phyloP scores from a whole-genome alignment of 306 rosid genomes.

The Erythrophleum fordii region DNA sequence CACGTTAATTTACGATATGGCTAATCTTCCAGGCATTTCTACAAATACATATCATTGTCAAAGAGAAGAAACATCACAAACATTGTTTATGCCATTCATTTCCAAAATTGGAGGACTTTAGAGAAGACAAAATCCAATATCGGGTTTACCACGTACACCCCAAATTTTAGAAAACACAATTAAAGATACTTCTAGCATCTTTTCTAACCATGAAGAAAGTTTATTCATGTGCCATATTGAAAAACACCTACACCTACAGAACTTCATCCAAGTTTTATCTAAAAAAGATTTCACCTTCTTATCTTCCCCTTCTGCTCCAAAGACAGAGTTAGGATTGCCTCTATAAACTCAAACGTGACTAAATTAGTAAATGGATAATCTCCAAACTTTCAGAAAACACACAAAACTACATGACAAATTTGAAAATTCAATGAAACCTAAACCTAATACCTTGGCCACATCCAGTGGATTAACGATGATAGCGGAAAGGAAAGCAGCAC shows the following conservation, averaged over 20 bases:
- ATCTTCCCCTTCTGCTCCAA: not conserved
- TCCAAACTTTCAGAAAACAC: not conserved
- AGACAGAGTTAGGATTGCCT: not conserved
- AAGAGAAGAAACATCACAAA: not conserved
- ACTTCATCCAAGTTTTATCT: not conserved
- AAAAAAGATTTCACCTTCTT: not conserved
- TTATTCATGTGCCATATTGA: not conserved
- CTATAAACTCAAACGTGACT: not conserved
- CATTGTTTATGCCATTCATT: not conserved
- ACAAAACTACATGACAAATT: not conserved
- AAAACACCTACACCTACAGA: not conserved
- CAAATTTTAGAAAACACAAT: not conserved
- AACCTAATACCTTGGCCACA: constrained; percentile 70
- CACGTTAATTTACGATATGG: not conserved
- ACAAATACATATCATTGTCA: not conserved
- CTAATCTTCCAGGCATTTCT: not conserved
- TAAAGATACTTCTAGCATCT: not conserved
- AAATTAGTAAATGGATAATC: too few species aligned
- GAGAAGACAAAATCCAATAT: not conserved
- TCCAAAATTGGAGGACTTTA: not conserved
- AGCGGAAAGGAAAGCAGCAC: constrained; percentile 86
- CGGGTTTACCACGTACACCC: not conserved
- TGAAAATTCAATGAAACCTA: not conserved
- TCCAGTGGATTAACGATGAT: constrained; percentile 89
- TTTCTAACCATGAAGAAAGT: not conserved